Base-by-base conservation (phyloP, 2,329 filamentous ascomycete genomes). In the Neonectria punicea region DNA sequence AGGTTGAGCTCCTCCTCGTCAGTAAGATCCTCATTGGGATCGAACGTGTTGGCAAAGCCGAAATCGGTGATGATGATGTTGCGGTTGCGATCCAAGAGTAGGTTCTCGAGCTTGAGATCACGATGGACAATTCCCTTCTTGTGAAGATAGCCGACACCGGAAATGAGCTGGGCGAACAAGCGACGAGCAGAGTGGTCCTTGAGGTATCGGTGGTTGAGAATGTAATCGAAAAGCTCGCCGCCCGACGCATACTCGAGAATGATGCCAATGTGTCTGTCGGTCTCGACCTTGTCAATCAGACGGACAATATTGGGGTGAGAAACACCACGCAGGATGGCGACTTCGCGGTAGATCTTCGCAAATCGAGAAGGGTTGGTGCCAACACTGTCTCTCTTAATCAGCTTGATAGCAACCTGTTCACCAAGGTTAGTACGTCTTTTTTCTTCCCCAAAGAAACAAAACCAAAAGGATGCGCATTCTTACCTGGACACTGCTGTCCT, bases 1-100 rank as follows among this genome's bases (percentile, higher is more conserved):
- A 99, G 83, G 68, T 94, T 93, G 74, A 93, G 88, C 80, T 98
- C 96, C 70, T 98, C 92, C 64, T 98, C 94, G 65, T 97, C 93
- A 5, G 88, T 89, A 43, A 99, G 86, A 78, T 98, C 94, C 76
- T 99, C 96, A 39, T 85, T 82, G 0, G 96, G 89, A 76, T 98
- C 92, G 76, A 99, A 99, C 0, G 94, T 98, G 80, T 99, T 99
- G 72, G 96, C 96, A 78, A 99, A 99, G 18, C 96, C 96, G 80
- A 99, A 99, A 81, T 99, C 96, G 16, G 96, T 99, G 77, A 99
- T 99, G 81, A 99, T 99, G 76, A 99, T 98, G 83, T 99, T 99
- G 68, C 94, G 92, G 77, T 99, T 98, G 68, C 95, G 91, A 80
- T 99, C 96, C 56, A 99, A 86, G 41, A 99, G 86, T 74, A 99